Evolutionary conservation across 306 rosid genomes (phyloP), one percentile per base, ranked within the genome.

Genomic region (Cicer arietinum): DNA sequence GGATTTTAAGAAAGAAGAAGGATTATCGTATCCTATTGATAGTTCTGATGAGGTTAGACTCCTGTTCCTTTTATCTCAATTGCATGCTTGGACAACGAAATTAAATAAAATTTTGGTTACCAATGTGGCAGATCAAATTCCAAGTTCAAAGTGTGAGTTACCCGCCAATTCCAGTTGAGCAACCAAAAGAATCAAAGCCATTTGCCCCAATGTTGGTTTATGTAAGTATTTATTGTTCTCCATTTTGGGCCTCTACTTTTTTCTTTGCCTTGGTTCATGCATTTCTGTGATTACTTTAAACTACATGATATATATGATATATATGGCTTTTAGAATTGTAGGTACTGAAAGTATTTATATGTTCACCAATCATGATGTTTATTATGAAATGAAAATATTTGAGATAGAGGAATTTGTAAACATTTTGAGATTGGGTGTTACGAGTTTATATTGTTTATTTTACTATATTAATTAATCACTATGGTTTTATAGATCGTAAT

Each of bases 121-220:
- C 45, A 17, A 72, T 71, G 41, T 82, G 69, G 79, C 88, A 85
- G 95, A 78, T 89, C 77, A 86, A 77, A 65, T 89, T 88, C 54
- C 88, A 60, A 80, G 89, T 90, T 77, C 83, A 70, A 51, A 87
- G 77, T 73, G 79, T 90, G 77, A 84, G 67, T 73, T 90, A 88
- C 76, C 98, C 96, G 13, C 80, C 90, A 18, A 79, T 87, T 74
- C 96, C 92, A 51, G 73, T 85, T 62, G 92, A 87, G 74, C 92
- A 84, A 74, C 91, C 90, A 58, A 66, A 86, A 77, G 91, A 90
- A 7, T 81, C 86, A 64, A 89, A 87, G 80, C 88, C 97, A 45
- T 92, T 90, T 85, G 88, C 98, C 16, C 94, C 92, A 17, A 90
- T 90, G 94, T 45, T 84, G 80, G 54, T 92, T 42, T 88, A 80